Percentiles rank a stretch among this genome's conserved stretches.
Evolutionary conservation across 2,329 filamentous ascomycete species (phyloP).

Genomic region (Diplodia corticola): DNA sequence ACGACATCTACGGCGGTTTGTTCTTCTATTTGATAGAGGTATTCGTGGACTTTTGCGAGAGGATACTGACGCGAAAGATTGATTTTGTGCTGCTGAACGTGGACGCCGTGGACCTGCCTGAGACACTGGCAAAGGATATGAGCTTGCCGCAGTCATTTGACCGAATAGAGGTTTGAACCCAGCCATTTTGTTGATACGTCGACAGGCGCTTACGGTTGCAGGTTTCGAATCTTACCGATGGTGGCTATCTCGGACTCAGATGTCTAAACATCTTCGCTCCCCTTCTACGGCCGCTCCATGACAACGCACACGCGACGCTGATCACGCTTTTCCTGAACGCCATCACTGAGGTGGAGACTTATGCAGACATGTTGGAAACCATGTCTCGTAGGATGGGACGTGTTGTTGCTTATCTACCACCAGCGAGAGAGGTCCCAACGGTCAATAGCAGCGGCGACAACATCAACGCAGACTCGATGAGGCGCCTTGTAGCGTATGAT

Average conservation of each 20-base stretch:
- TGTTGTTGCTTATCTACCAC: background rate
- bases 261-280: constrained; percentile 34
- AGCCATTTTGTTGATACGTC: too few species aligned
- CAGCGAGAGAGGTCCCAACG: background rate
- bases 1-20: constrained; percentile 45
- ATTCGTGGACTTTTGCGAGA: constrained; percentile 35
- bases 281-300: constrained; percentile 34
- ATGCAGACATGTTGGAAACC: background rate
- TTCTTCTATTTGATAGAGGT: constrained; percentile 37
- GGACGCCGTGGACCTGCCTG: constrained; percentile 25
- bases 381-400: background rate
- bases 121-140: background rate
- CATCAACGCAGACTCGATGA: background rate
- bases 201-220: constrained; percentile 24
- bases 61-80: constrained; percentile 28
- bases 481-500: background rate
- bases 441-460: background rate
- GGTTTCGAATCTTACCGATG: constrained; percentile 46
- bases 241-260: constrained; percentile 35
- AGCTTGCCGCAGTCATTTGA: constrained; percentile 30
- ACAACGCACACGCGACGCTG: constrained; percentile 45
- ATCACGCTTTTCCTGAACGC: constrained; percentile 47
- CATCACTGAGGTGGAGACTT: constrained; percentile 28
- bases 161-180: constrained; percentile 39
- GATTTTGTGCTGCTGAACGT: constrained; percentile 35